Percentiles rank a stretch among this genome's conserved stretches.
These are phyloP conservation scores for Carallia pectinifolia DNA, from an alignment of 345 rosid species.

Conservation along the genomic window DNA sequence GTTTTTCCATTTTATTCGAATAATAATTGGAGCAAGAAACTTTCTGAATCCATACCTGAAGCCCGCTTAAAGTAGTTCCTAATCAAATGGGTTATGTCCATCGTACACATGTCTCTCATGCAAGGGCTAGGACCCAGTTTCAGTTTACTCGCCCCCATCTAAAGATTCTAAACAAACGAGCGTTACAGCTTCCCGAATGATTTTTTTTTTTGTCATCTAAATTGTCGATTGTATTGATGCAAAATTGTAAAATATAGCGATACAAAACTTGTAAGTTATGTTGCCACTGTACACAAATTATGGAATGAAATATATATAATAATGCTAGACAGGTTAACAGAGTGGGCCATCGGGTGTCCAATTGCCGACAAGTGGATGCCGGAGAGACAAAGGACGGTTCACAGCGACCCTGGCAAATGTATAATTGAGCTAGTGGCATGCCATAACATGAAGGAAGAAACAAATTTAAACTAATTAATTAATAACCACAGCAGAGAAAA, in stretches of 20 bases:
- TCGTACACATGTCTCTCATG: slow-evolving; percentile 39
- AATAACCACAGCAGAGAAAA: too few species aligned
- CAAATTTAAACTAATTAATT: background rate
- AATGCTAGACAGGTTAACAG: slow-evolving; percentile 4
- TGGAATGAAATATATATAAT: slow-evolving; percentile 23
- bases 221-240: slow-evolving; percentile 13
- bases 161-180: background rate
- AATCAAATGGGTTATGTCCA: slow-evolving; percentile 9
- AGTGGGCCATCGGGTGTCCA: slow-evolving; percentile 11
- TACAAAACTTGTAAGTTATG: slow-evolving; percentile 27
- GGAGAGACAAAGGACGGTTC: slow-evolving; percentile 33
- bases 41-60: too few species aligned
- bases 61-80: too few species aligned
- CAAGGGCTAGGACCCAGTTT: slow-evolving; percentile 22
- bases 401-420: slow-evolving; percentile 19
- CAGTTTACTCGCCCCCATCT: slow-evolving; percentile 25
- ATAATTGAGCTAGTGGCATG: slow-evolving; percentile 21
- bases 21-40: too few species aligned
- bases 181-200: slow-evolving; percentile 2
- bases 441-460: slow-evolving; percentile 17
- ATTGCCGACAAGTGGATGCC: slow-evolving; percentile 36
- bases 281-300: slow-evolving; percentile 18
- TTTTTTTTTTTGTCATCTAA: background rate
- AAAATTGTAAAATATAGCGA: slow-evolving; percentile 13
- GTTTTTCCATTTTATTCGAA: too few species aligned